Evolutionary conservation across 352 stramenopile genomes (phyloP), one percentile per base, ranked within the genome.

Genomic region (Globisporangium lucens): DNA sequence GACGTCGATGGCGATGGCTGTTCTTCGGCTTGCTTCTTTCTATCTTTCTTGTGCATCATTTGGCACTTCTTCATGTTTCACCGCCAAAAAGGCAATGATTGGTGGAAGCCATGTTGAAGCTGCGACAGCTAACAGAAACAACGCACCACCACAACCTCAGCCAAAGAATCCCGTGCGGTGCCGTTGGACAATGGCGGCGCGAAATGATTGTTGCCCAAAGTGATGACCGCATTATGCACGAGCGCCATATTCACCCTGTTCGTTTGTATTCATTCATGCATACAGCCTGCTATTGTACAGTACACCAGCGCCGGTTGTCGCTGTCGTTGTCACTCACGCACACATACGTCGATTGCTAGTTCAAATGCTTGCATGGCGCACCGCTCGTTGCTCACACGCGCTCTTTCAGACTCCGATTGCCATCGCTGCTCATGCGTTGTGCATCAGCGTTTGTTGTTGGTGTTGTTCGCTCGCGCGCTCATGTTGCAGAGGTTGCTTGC

Each of bases 71-170:
- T 36, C 52, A 58, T 58, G 35, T 36, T 38, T 53, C 58, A 55
- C 20, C 38, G 15, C 24, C n/a, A 24, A 55, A 30, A 24, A 24
- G 24, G 24, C 24, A 24, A 3, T 46, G 33, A 36, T 43, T 47
- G 24, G 63, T 47, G 5, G 62, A 75, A 63, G 76, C 68, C 36
- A 56, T 17, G 6, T 66, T 66, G 47, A 66, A 59, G 61, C 47
- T 66, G 55, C 30, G 29, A 41, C 4, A 41, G 20, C 15, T 41
- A 41, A 57, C 41, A 49, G 41, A 49, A 47, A 49, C 15, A 49
- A 17, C 15, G 41, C 41, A 47, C 36, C 36, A 43, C 36, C 36
- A 13, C 6, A 13, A 13, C 12, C 20, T 46, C 12, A 46, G 35
- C 35, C 12, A 41, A 41, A 41, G 30, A 41, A 41, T 41, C 9